These are phyloP conservation scores for Dicorynia guianensis DNA, from an alignment of 306 rosid species.

Conservation along the genomic window DNA sequence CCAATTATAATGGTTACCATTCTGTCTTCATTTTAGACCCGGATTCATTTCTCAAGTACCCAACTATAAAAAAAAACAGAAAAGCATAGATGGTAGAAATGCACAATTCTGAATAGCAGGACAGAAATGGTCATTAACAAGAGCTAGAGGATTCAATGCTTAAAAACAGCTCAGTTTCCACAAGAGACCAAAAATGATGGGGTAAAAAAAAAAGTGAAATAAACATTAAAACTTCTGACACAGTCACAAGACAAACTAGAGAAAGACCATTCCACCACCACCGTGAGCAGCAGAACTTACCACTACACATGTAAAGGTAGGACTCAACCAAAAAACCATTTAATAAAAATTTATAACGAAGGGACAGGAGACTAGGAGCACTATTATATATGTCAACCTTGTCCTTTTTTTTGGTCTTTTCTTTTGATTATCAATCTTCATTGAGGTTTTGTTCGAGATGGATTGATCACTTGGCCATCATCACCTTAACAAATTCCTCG, in stretches of 20 bases:
- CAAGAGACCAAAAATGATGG: slow-evolving; percentile 14
- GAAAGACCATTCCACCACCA: slow-evolving; percentile 39
- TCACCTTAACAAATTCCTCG: slow-evolving; percentile 84
- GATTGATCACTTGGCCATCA: slow-evolving; percentile 76
- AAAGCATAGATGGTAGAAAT: too few species aligned
- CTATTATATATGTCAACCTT: slow-evolving; percentile 36
- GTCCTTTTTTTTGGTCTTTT: slow-evolving; percentile 13
- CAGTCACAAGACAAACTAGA: slow-evolving; percentile 48
- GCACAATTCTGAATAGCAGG: too few species aligned
- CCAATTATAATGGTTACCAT: too few species aligned
- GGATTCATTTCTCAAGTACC: too few species aligned
- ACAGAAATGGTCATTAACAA: too few species aligned
- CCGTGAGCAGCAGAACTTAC: slow-evolving; percentile 29
- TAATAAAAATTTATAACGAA: slow-evolving; percentile 21
- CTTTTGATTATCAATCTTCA: slow-evolving; percentile 28
- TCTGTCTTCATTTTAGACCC: too few species aligned
- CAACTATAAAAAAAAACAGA: too few species aligned
- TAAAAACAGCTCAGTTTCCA: background rate
- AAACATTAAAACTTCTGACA: slow-evolving; percentile 26
- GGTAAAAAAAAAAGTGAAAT: slow-evolving; percentile 23
- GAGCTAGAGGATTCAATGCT: background rate
- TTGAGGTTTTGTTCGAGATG: slow-evolving; percentile 20
- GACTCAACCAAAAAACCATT: slow-evolving; percentile 46
- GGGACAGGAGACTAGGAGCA: background rate
- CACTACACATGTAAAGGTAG: slow-evolving; percentile 34